These are phyloP conservation scores for Tylopilus sp. DNA, from an alignment of 1,284 basidiomycete genomes.

Conservation along the genomic window DNA sequence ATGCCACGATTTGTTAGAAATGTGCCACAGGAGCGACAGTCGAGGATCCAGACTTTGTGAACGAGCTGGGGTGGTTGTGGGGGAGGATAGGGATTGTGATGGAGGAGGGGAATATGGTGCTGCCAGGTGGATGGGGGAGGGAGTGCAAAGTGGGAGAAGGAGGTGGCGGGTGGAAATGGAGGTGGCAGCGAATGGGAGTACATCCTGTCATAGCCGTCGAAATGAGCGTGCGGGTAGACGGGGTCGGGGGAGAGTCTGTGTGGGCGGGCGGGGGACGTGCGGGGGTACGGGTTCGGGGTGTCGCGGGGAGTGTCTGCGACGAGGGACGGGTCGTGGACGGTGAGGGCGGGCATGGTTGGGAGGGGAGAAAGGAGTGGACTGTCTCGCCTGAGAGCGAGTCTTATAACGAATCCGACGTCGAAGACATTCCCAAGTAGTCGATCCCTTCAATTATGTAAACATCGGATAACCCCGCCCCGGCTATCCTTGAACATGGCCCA, in stretches of 20 bases:
- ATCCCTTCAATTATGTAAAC: constrained; percentile 33
- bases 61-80: constrained; percentile 43
- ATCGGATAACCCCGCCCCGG: constrained; percentile 21
- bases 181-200: constrained; percentile 18
- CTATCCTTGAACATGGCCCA: constrained; percentile 20
- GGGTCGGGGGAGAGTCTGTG: constrained; percentile 16
- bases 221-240: constrained; percentile 35
- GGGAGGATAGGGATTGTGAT: constrained; percentile 43
- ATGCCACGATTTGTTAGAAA: constrained; percentile 84
- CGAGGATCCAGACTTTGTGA: constrained; percentile 78
- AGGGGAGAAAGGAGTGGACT: constrained; percentile 26
- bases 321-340: constrained; percentile 7
- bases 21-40: constrained; percentile 70
- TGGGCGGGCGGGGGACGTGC: constrained; percentile 14
- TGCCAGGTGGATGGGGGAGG: constrained; percentile 26
- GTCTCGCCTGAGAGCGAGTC: constrained; percentile 39
- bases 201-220: constrained; percentile 26
- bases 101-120: constrained; percentile 26
- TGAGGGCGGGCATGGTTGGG: constrained; percentile 32
- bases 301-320: constrained; percentile 6
- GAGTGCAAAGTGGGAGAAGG: constrained; percentile 26
- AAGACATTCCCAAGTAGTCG: constrained; percentile 35
- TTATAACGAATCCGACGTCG: constrained; percentile 35
- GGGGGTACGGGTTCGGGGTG: constrained; percentile 26
- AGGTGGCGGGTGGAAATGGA: constrained; percentile 18